Evolutionary conservation across 192 early-diverging fungal genomes (phyloP), one percentile per base, ranked within the genome.

Genomic region (Linnemannia schmuckeri): DNA sequence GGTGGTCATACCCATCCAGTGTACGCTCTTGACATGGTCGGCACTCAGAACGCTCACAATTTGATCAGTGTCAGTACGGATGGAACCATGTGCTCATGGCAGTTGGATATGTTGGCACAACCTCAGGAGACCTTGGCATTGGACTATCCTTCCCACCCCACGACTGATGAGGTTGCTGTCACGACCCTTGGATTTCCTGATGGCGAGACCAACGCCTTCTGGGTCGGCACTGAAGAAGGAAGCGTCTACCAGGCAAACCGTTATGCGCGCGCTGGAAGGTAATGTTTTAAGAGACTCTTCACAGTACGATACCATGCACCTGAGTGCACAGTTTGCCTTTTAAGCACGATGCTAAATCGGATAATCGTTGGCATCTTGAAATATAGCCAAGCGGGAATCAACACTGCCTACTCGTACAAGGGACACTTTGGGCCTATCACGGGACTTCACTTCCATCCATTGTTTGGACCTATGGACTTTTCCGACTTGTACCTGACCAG

Each of bases 1-100:
- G 94, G 92, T 54, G 98, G 98, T 9, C 99, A 99, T 86, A 98
- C 99, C 8, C 98, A 99, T 87, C 99, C 99, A 0, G 95, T 99
- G 22, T 98, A 97, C 78, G 93, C 96, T 4, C 91, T 99, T 79
- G 90, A 92, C 49, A 94, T 99, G 80, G 95, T 98, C 20, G 99
- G 98, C 38, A 98, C 97, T 17, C 96, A 97, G 66, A 98, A 99
- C 83, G 98, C 98, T 6, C 97, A 99, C 88, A 94, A 97, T 88
- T 89, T 99, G 46, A 91, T 99, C 42, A 95, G 96, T 55, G 97
- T 96, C 33, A 96, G 95, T 71, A 98, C 97, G n/a, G 99, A 99
- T 89, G 99, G 99, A 13, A 90, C 97, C 73, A 94, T 99, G 22
- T 99, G 98, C 88, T 92, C 96, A 44, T 99, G 99, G 99, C 96